Percentiles rank a stretch among this genome's conserved stretches.
Conservation (phyloP, 495 filamentous ascomycete species). For the Tuber microsphaerosporum region DNA sequence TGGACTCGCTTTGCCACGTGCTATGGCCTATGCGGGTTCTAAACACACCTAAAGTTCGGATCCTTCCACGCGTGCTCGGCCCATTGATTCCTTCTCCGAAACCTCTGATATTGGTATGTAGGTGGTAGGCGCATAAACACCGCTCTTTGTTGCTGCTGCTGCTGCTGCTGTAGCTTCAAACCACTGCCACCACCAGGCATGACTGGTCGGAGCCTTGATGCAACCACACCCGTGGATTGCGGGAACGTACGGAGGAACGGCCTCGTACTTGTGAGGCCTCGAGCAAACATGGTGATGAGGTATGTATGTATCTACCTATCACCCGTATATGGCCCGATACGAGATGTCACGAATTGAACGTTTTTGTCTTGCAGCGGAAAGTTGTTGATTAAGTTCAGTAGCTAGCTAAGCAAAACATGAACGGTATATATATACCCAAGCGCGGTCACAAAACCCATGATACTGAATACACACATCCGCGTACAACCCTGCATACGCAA, state of each 20-base stretch:
- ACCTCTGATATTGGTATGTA: conserved; percentile 13
- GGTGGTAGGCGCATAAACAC: conserved; percentile 10
- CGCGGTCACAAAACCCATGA: too few species aligned
- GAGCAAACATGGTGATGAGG: conserved; percentile 14
- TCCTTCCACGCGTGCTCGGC: conserved; percentile 6
- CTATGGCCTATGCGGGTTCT: background rate
- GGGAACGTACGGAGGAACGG: conserved; percentile 4
- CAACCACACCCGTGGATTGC: background rate
- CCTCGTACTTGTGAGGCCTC: conserved; percentile 1
- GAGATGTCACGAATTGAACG: too few species aligned
- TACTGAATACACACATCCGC: too few species aligned
- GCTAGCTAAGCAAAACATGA: too few species aligned
- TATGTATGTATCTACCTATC: background rate
- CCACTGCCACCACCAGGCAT: background rate
- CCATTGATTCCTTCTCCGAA: background rate
- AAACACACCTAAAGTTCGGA: conserved; percentile 14
- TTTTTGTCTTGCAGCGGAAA: too few species aligned
- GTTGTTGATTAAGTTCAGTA: too few species aligned
- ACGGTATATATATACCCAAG: too few species aligned
- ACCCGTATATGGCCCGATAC: background rate
- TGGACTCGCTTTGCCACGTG: background rate
- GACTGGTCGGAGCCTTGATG: background rate
- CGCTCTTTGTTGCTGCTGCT: conserved; percentile 14
- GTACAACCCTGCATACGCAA: too few species aligned
- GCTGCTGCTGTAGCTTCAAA: background rate